phyloP scores from a whole-genome alignment of 306 rosid species.

The Vicia sativa region DNA sequence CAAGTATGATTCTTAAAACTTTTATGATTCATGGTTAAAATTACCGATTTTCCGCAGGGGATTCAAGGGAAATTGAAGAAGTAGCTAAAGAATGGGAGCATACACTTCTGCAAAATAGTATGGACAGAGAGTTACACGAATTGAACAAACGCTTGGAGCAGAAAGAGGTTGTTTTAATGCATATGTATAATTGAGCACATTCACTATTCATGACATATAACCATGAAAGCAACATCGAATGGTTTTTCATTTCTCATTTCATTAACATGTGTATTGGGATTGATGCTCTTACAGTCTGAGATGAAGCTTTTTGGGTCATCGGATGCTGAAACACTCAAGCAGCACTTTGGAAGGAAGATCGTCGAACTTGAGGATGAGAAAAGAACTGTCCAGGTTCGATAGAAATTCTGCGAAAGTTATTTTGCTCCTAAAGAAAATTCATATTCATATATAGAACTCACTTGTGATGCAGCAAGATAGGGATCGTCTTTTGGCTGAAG shows the following conservation, averaged over 20 bases:
- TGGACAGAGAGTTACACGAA: slow-evolving; percentile 92
- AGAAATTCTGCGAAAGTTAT: slow-evolving; percentile 29
- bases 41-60: slow-evolving; percentile 62
- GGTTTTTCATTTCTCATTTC: slow-evolving; percentile 23
- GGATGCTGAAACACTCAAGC: slow-evolving; percentile 81
- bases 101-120: slow-evolving; percentile 80
- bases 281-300: slow-evolving; percentile 66
- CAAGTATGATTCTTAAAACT: slow-evolving; percentile 36
- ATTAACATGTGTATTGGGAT: slow-evolving; percentile 27
- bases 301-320: slow-evolving; percentile 79
- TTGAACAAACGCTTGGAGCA: slow-evolving; percentile 87
- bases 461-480: slow-evolving; percentile 75
- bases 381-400: slow-evolving; percentile 77
- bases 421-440: slow-evolving; percentile 33
- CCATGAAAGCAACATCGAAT: slow-evolving; percentile 22
- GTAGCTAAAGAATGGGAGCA: slow-evolving; percentile 96
- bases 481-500: slow-evolving; percentile 84
- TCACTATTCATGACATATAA: slow-evolving; percentile 21
- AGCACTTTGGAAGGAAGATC: slow-evolving; percentile 92
- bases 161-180: slow-evolving; percentile 66
- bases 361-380: slow-evolving; percentile 95
- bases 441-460: slow-evolving; percentile 43
- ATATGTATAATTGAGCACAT: slow-evolving; percentile 28
- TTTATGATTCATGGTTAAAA: slow-evolving; percentile 24
- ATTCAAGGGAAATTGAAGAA: slow-evolving; percentile 84